Evolutionary conservation across 2,329 filamentous ascomycete species (phyloP), one percentile per base, ranked within the genome.

Genomic region (Aspergillus uvarum): DNA sequence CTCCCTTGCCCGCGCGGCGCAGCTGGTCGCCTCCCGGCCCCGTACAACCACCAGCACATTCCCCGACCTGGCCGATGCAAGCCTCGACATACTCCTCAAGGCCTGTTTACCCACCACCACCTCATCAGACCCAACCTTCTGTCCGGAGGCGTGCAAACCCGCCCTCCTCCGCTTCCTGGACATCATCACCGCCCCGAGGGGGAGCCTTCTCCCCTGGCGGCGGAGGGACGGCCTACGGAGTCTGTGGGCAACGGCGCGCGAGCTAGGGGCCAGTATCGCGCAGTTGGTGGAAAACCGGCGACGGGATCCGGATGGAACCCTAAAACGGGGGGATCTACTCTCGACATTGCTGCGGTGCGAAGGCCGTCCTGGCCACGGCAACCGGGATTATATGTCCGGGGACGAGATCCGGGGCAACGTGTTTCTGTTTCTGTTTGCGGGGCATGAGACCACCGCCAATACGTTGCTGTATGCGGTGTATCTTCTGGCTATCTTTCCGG

Each of bases 401-500:
- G 47, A 47, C 12, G 57, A 59, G n/a, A 29, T 51, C 12, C 44
- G 31, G 2, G 57, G 57, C 2, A 59, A 59, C 19, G 12, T 50
- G 2, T 59, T 59, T 22, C 8, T 59, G 5, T 59, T 59, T 29
- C 38, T 59, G 8, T 59, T 59, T 7, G 57, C 57, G 3, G 57
- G 57, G 4, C 57, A 59, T 12, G 57, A 59, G 26, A 59, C 57
- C 5, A 59, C 57, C 4, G 57, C 57, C 2, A 59, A 38, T 44
- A 22, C 57, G 2, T 24, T 59, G n/a, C n/a, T 54, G 6, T 59
- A 54, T 19, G 50, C 50, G 1, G 49, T 54, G 4, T 32, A 54
- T 19, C 57, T 54, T 6, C 6, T 59, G 16, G 57, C 57, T 14
- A 54, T 59, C 16, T 50, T 54, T 19, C 51, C 57, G 16, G 10